Evolutionary conservation across 345 rosid genomes (phyloP).

Genomic region (Syzygium oleosum): DNA sequence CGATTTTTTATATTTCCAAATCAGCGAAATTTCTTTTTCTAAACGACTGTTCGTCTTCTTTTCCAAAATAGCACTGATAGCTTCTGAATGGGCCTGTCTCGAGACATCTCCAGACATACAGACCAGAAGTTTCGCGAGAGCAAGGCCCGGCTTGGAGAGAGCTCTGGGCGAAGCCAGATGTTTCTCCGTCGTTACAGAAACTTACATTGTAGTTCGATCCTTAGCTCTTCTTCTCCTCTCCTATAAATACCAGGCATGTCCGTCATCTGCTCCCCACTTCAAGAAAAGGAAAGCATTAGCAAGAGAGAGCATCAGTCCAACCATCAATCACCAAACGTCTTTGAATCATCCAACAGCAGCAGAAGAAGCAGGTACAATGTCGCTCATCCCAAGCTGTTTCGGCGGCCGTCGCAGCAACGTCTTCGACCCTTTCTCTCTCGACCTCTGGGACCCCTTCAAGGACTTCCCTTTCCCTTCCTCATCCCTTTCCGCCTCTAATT

Average conservation of each 20-base stretch:
- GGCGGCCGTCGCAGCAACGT: constrained; percentile 3
- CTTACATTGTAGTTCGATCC: not conserved
- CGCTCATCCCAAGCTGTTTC: constrained; percentile 12
- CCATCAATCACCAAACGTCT: not conserved
- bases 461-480: not conserved
- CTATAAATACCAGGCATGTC: not conserved
- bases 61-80: not conserved
- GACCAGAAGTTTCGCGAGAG: not conserved
- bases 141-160: not conserved
- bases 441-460: constrained; percentile 14
- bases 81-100: not conserved
- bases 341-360: not conserved
- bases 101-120: not conserved
- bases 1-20: too few relatives aligned
- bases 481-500: not conserved
- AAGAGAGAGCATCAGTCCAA: not conserved
- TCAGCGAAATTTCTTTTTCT: too few relatives aligned
- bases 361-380: constrained; percentile 1
- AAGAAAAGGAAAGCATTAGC: not conserved
- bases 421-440: constrained; percentile 18
- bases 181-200: not conserved
- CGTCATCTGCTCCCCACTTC: too few relatives aligned
- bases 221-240: not conserved
- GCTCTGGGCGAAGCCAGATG: not conserved
- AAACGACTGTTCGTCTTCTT: too few relatives aligned